These are phyloP conservation scores for Alternaria sp. DNA, from an alignment of 2,329 filamentous ascomycete genomes.

Conservation along the genomic window DNA sequence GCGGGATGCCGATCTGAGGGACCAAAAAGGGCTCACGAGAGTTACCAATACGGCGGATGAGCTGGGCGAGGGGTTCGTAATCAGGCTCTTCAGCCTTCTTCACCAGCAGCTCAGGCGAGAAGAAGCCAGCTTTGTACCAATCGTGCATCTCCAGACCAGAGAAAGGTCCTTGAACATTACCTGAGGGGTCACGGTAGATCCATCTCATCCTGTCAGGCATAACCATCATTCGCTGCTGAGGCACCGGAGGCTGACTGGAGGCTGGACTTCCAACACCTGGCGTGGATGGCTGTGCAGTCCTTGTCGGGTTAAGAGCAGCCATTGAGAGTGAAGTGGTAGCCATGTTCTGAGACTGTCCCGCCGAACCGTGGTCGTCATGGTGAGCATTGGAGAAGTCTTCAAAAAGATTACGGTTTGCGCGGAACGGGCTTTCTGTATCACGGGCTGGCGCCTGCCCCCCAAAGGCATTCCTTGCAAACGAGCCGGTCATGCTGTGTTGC, in stretches of 20 bases:
- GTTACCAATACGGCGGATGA: constrained; percentile 95
- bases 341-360: constrained; percentile 30
- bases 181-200: constrained; percentile 96
- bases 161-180: constrained; percentile 90
- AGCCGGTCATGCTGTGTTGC: constrained; percentile 63
- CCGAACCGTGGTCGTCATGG: constrained; percentile 36
- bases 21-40: constrained; percentile 97
- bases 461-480: constrained; percentile 71
- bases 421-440: constrained; percentile 53
- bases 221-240: constrained; percentile 88
- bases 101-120: constrained; percentile 90
- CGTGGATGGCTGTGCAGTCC: constrained; percentile 44
- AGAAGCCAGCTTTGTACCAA: constrained; percentile 99
- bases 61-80: constrained; percentile 92
- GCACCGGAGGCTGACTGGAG: constrained; percentile 71
- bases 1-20: constrained; percentile 93
- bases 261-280: constrained; percentile 59
- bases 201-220: constrained; percentile 99
- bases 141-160: constrained; percentile 99
- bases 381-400: constrained; percentile 48
- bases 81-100: constrained; percentile 94
- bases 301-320: constrained; percentile 43
- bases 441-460: constrained; percentile 48
- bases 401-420: constrained; percentile 48
- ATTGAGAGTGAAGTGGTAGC: constrained; percentile 45